A percentile compares a stretch with the other conserved stretches of the same genome.
Evolutionary conservation across 140 eudicot species (phyloP).

Genomic region (Stevia rebaudiana): DNA sequence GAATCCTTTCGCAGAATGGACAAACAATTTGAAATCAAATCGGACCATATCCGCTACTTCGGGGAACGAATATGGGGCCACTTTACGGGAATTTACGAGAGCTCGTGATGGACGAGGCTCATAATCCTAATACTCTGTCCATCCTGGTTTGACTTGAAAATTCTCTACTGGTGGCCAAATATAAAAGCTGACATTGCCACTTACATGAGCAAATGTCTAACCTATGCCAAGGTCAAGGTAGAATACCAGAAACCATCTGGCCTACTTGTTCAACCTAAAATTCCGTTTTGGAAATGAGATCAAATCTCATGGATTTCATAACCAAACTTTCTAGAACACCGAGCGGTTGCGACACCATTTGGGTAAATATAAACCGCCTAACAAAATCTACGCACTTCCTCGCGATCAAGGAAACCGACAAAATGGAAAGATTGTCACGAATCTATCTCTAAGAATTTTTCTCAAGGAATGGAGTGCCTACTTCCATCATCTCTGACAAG

Average conservation of each 20-base stretch:
- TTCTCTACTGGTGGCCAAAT: too few species aligned
- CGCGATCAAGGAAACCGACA: neutral
- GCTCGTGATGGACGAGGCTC: neutral
- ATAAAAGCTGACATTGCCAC: too few species aligned
- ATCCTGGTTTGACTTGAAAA: neutral
- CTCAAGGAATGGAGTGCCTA: neutral
- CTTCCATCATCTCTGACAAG: neutral
- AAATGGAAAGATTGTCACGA: neutral
- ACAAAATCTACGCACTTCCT: neutral
- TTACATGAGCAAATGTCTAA: too few species aligned
- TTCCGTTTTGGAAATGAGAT: too few species aligned
- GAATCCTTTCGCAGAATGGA: neutral
- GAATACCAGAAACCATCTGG: too few species aligned
- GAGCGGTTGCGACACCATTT: too few species aligned
- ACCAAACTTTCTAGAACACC: too few species aligned
- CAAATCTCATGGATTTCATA: too few species aligned
- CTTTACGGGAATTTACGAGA: neutral
- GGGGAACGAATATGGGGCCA: neutral
- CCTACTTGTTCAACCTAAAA: too few species aligned
- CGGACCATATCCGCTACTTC: neutral
- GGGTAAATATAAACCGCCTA: too few species aligned
- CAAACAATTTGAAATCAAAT: too few species aligned
- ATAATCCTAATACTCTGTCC: neutral
- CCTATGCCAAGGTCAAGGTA: too few species aligned
- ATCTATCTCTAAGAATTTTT: neutral